A percentile compares a stretch with the other conserved stretches of the same genome.
Conservation (phyloP, 2,329 filamentous ascomycete species). For the Xylariaceae sp. region DNA sequence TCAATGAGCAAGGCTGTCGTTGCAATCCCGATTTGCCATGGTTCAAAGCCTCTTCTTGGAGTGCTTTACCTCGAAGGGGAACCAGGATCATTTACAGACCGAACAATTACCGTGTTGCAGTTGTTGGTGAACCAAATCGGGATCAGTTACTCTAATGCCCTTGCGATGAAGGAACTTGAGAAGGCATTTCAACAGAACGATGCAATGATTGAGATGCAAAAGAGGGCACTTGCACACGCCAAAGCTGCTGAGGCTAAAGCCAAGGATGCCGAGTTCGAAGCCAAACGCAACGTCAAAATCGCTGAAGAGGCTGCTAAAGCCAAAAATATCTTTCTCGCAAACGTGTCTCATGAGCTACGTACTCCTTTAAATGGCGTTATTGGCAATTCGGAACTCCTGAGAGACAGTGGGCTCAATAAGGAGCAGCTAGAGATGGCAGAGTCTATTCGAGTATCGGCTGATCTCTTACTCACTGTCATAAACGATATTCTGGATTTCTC, state of each 20-base stretch:
- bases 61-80: slow-evolving; percentile 72
- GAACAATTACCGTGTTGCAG: slow-evolving; percentile 62
- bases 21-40: slow-evolving; percentile 73
- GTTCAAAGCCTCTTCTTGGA: slow-evolving; percentile 64
- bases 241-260: slow-evolving; percentile 71
- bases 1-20: slow-evolving; percentile 71
- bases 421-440: slow-evolving; percentile 84
- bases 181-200: slow-evolving; percentile 74
- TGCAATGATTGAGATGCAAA: slow-evolving; percentile 74
- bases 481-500: slow-evolving; percentile 96
- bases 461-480: slow-evolving; percentile 84
- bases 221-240: slow-evolving; percentile 66
- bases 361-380: slow-evolving; percentile 86
- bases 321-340: slow-evolving; percentile 75
- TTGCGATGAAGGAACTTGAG: slow-evolving; percentile 66
- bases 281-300: slow-evolving; percentile 72
- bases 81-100: slow-evolving; percentile 71
- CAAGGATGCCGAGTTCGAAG: slow-evolving; percentile 70
- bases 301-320: slow-evolving; percentile 80
- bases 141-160: slow-evolving; percentile 65
- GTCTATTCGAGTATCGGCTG: slow-evolving; percentile 79
- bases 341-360: slow-evolving; percentile 76
- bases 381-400: slow-evolving; percentile 78
- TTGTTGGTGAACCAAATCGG: slow-evolving; percentile 75
- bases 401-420: slow-evolving; percentile 68